Percentiles rank a stretch among this genome's conserved stretches.
Conservation (phyloP, 116 monocot genomes). For the Zostera marina region DNA sequence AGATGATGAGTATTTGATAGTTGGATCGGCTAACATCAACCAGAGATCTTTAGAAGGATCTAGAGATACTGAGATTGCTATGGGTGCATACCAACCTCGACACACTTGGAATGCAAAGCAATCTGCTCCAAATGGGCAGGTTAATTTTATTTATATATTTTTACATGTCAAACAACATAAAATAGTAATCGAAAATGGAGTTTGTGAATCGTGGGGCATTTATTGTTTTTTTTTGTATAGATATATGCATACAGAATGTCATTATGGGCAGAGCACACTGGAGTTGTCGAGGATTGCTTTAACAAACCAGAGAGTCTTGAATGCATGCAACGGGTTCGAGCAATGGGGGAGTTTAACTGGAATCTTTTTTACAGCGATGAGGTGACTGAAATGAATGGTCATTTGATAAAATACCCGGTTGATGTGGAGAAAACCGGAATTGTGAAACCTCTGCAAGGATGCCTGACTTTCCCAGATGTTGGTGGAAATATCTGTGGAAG, state of each 20-base stretch:
- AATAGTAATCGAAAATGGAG: neutral
- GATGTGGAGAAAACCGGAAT: slow-evolving; percentile 28
- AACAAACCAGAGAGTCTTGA: slow-evolving; percentile 13
- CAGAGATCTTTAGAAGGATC: slow-evolving; percentile 47
- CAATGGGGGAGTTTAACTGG: slow-evolving; percentile 45
- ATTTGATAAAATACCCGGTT: slow-evolving; percentile 48
- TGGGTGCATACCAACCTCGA: slow-evolving; percentile 46
- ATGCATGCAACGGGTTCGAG: slow-evolving; percentile 31
- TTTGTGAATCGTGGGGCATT: neutral
- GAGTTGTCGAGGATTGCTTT: slow-evolving; percentile 15
- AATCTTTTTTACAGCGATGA: slow-evolving; percentile 16
- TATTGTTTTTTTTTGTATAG: slow-evolving; percentile 13
- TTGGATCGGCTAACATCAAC: slow-evolving; percentile 60
- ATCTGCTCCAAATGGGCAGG: neutral
- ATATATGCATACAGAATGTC: slow-evolving; percentile 82
- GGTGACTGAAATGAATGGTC: slow-evolving; percentile 19
- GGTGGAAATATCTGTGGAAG: slow-evolving; percentile 29
- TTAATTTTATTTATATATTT: neutral
- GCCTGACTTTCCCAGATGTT: slow-evolving; percentile 43
- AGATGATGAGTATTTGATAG: slow-evolving; percentile 57
- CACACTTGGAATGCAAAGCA: slow-evolving; percentile 5
- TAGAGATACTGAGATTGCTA: slow-evolving; percentile 50
- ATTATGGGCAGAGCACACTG: slow-evolving; percentile 75
- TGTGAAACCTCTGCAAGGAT: slow-evolving; percentile 19
- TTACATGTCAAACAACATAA: neutral